A percentile compares a stretch with the other conserved stretches of the same genome.
Evolutionary conservation across 2,329 filamentous ascomycete species (phyloP).

Genomic region (Microsporum canis): DNA sequence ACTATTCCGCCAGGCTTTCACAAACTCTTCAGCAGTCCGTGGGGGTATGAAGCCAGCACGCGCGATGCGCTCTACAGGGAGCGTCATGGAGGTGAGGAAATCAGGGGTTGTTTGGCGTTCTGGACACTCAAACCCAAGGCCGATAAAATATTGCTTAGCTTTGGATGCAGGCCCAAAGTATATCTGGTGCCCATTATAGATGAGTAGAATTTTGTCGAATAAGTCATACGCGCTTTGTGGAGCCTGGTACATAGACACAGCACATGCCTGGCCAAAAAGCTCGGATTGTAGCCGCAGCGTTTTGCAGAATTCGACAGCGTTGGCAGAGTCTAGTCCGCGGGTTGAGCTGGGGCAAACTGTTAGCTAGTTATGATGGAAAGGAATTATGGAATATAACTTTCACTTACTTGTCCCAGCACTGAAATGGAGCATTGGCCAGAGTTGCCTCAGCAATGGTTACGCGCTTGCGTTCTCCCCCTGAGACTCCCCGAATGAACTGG

Average conservation of each 20-base stretch:
- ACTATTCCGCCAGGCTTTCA: conserved; percentile 32
- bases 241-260: conserved; percentile 61
- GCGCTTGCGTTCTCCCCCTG: conserved; percentile 63
- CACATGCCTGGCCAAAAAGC: neutral
- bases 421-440: conserved; percentile 51
- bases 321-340: conserved; percentile 60
- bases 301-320: conserved; percentile 61
- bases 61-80: neutral
- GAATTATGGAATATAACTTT: neutral
- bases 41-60: neutral
- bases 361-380: neutral
- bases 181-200: conserved; percentile 58
- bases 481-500: conserved; percentile 60
- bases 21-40: neutral
- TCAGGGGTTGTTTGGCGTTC: conserved; percentile 62
- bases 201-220: conserved; percentile 58
- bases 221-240: conserved; percentile 41
- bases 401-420: conserved; percentile 59
- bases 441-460: conserved; percentile 73
- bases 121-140: conserved; percentile 61
- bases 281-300: conserved; percentile 40
- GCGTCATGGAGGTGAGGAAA: conserved; percentile 62
- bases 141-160: conserved; percentile 62
- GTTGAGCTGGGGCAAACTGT: conserved; percentile 38
- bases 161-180: conserved; percentile 57